These are phyloP conservation scores for Moesziomyces aphidis DNA, from an alignment of 1,284 basidiomycete genomes.

Conservation along the genomic window DNA sequence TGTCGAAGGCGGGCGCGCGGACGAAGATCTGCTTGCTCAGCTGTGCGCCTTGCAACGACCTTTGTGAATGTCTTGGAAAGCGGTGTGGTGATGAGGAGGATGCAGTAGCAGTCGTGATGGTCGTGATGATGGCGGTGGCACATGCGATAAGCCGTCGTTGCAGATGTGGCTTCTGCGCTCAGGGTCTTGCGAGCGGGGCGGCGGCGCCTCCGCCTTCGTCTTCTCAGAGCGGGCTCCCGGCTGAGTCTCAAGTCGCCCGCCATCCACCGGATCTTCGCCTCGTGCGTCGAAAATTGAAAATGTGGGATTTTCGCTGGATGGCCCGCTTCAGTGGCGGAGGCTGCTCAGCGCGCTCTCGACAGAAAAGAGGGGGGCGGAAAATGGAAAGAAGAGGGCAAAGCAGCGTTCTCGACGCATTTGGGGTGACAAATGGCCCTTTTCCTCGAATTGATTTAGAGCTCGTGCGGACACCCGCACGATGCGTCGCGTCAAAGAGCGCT, in stretches of 20 bases:
- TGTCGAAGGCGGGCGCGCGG: slow-evolving; percentile 7
- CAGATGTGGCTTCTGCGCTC: not conserved
- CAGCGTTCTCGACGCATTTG: not conserved
- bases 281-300: not conserved
- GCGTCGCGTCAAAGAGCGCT: not conserved
- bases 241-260: not conserved
- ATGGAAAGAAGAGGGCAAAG: too few relatives aligned
- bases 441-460: not conserved
- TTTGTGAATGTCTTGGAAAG: not conserved
- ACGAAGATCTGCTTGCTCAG: slow-evolving; percentile 31
- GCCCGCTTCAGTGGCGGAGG: too few relatives aligned
- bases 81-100: not conserved
- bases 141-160: not conserved
- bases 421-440: not conserved
- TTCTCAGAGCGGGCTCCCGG: not conserved
- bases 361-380: too few relatives aligned
- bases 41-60: slow-evolving; percentile 30
- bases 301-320: not conserved
- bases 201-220: not conserved
- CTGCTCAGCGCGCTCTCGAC: too few relatives aligned
- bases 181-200: not conserved
- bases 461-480: not conserved
- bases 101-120: not conserved
- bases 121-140: not conserved
- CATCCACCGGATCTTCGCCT: not conserved